phyloP scores from a whole-genome alignment of 192 early-diverging fungal genomes.

The Gamsiella multidivaricata region DNA sequence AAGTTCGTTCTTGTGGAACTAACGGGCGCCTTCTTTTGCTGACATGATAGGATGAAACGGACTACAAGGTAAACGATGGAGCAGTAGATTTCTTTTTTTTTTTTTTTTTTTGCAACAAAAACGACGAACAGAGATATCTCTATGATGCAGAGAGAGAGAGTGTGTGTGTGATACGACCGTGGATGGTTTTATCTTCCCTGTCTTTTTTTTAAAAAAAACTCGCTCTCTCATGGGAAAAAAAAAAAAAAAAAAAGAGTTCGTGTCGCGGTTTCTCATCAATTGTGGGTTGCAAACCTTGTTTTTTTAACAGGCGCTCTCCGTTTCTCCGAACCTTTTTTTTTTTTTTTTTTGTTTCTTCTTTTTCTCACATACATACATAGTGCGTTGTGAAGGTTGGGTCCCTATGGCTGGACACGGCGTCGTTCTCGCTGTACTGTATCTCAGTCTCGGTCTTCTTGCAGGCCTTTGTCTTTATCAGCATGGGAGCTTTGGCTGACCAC shows the following conservation, averaged over 20 bases:
- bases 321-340: too few relatives aligned
- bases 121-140: too few relatives aligned
- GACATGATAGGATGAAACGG: background rate
- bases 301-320: background rate
- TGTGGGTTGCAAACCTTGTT: background rate
- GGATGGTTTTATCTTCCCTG: background rate
- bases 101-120: background rate
- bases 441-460: constrained; percentile 58
- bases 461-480: constrained; percentile 58
- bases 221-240: too few relatives aligned
- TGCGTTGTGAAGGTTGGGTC: constrained; percentile 43
- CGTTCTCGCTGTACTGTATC: constrained; percentile 55
- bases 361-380: background rate
- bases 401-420: constrained; percentile 45
- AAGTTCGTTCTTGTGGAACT: too few relatives aligned
- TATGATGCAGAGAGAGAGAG: too few relatives aligned
- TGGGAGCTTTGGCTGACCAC: constrained; percentile 61
- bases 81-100: background rate
- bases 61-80: constrained; percentile 32
- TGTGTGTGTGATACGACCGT: too few relatives aligned
- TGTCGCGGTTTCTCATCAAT: background rate
- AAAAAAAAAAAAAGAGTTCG: too few relatives aligned
- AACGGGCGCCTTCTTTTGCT: background rate
- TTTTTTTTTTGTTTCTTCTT: background rate
- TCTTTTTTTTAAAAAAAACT: too few relatives aligned